Percentiles rank a stretch among this genome's conserved stretches.
phyloP scores from a whole-genome alignment of 208 protist species.

The Trypanosoma congolense region DNA sequence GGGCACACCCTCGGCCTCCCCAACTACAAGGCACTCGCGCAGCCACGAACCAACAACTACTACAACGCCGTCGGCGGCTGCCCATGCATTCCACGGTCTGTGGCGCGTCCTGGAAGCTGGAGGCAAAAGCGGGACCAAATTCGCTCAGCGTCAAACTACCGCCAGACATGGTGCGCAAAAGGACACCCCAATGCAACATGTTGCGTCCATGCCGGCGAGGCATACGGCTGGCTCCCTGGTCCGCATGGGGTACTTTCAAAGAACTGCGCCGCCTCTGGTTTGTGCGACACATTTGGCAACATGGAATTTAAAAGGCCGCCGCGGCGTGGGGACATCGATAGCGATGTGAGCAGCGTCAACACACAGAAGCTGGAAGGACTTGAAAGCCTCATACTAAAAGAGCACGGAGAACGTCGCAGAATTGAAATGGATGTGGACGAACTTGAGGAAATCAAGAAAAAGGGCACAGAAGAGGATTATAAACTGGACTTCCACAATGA shows the following conservation, averaged over 20 bases:
- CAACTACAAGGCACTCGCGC: constrained; percentile 63
- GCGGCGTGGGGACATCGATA: constrained; percentile 28
- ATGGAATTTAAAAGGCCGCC: constrained; percentile 56
- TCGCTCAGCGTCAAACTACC: constrained; percentile 44
- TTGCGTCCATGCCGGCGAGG: constrained; percentile 49
- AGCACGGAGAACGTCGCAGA: constrained; percentile 49
- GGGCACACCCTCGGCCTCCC: constrained; percentile 46
- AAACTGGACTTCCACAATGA: constrained; percentile 37
- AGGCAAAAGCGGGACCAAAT: constrained; percentile 46
- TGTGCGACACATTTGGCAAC: constrained; percentile 80
- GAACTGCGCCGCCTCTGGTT: constrained; percentile 60
- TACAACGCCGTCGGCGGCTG: constrained; percentile 62
- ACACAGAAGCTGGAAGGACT: constrained; percentile 63
- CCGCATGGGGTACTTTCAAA: constrained; percentile 56
- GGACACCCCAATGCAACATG: constrained; percentile 26
- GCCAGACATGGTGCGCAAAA: constrained; percentile 37
- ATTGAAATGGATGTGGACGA: constrained; percentile 57
- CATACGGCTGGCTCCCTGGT: constrained; percentile 60
- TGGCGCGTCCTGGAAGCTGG: constrained; percentile 68
- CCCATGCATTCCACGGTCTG: constrained; percentile 63
- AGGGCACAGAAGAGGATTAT: constrained; percentile 46
- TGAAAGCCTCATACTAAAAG: constrained; percentile 66
- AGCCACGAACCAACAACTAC: constrained; percentile 79
- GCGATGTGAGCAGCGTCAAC: constrained; percentile 60
- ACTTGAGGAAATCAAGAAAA: constrained; percentile 39